Evolutionary conservation across 768 basidiomycete species (phyloP).

Genomic region (Naganishia antarctica): DNA sequence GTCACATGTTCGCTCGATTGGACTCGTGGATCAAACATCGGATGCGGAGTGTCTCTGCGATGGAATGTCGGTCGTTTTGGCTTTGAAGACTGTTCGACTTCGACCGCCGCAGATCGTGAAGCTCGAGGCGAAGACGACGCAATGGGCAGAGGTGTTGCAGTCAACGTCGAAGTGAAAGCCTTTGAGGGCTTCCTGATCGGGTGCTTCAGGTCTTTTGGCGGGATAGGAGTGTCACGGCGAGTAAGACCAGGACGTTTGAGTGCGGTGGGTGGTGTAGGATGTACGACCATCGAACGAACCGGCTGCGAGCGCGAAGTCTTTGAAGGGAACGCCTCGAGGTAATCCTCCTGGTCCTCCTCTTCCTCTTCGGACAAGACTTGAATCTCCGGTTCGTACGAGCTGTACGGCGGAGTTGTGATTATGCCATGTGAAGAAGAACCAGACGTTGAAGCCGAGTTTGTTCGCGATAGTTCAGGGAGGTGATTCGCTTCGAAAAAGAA

Average conservation of each 20-base stretch:
- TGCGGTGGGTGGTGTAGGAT: not conserved
- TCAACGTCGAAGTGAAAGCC: not conserved
- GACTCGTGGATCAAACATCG: not conserved
- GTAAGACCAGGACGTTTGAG: conserved; percentile 7
- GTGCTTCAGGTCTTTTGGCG: not conserved
- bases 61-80: not conserved
- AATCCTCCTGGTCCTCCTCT: not conserved
- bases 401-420: conserved; percentile 1
- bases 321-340: not conserved
- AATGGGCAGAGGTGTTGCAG: not conserved
- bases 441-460: conserved; percentile 9
- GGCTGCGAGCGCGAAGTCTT: not conserved
- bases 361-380: conserved; percentile 11
- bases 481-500: not conserved
- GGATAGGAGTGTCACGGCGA: conserved; percentile 13
- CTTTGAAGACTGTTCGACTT: not conserved
- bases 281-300: not conserved
- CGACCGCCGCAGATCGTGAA: not conserved
- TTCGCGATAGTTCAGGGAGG: conserved; percentile 11
- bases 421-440: not conserved
- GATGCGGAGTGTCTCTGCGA: conserved; percentile 4
- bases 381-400: not conserved
- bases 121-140: not conserved
- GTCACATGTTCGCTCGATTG: not conserved
- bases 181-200: conserved; percentile 2